Evolutionary conservation across 352 stramenopile species (phyloP), one percentile per base, ranked within the genome.

Genomic region (Pythium rhizo-oryzae): DNA sequence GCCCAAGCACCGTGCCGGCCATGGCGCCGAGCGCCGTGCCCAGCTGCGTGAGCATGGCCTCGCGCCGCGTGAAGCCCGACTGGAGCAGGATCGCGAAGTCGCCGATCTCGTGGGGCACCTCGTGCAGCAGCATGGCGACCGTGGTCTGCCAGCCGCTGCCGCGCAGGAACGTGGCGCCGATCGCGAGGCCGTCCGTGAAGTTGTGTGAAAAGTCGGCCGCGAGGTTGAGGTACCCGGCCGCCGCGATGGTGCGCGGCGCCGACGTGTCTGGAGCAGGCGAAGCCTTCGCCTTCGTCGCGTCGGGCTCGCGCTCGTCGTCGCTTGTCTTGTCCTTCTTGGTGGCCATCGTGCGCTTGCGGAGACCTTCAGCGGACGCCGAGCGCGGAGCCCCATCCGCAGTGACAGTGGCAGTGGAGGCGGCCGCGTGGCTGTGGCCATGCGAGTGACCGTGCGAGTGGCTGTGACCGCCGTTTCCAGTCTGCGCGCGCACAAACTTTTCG

Each of bases 181-280:
- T 98, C 5, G 92, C 92, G 41, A 98, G 79, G 3, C 93, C 93
- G 71, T 98, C 93, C 11, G 93, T 98, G 65, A 98, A 98, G 73
- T 97, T 98, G 72, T 98, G 92, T 57, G 93, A 80, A 44, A 94
- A 91, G 67, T 98, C 92, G n/a, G 89, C 91, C 4, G 84, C 89
- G 43, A 98, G 80, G 67, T 97, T 98, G 8, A 98, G 69, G 67
- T 95, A 97, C 1, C 88, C 92, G n/a, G 86, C 86, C 16, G 90
- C 85, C 4, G 86, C 84, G 15, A 47, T 47, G 35, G 28, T 33
- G 28, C 28, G 28, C 37, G 11, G 37, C 37, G 37, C 37, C 11
- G 37, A 9, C n/a, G n/a, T n/a, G n/a, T n/a, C n/a, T n/a, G n/a
- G n/a, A n/a, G n/a, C n/a, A n/a, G n/a, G n/a, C n/a, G n/a, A n/a